Evolutionary conservation across 208 protist species (phyloP), one percentile per base, ranked within the genome.

Genomic region (Polymyxa betae): DNA sequence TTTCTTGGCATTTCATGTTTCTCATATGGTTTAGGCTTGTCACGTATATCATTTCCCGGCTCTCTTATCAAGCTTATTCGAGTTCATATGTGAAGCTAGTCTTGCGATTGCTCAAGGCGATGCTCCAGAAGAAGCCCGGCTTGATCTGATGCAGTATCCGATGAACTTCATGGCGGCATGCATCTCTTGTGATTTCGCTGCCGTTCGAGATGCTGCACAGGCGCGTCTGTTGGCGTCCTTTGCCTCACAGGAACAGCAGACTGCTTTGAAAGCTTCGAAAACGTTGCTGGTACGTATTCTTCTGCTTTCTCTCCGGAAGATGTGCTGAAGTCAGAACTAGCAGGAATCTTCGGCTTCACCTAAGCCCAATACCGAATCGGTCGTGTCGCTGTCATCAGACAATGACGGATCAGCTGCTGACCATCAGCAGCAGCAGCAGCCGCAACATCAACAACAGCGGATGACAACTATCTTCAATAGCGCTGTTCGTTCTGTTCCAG

Each of bases 61-160:
- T 5, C 49, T 60, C n/a, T n/a, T 82, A 5, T 43, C 72, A 5
- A 82, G 72, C n/a, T 82, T 82, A 5, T 45, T 82, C 35, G 72
- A 82, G 72, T 43, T 82, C 35, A 43, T 82, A 20, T 82, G 72
- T n/a, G 72, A 82, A 45, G 5, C 72, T 20, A 43, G 5, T n/a
- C 5, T 82, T 35, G n/a, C 40, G n/a, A 5, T 82, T 5, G 72
- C 72, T 16, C 35, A 82, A 20, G 35, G 72, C 72, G 72, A 82
- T 60, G 12, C 5, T 60, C 24, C 49, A 60, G 12, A 60, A 24
- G 49, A 60, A 5, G 49, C 24, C 24, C 49, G 49, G 49, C 12
- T 29, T 60, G 5, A 5, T 5, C 24, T 60, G 12, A 5, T 60
- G 49, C 49, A 60, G 24, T 5, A 5, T 60, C 49, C 49, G 49